Evolutionary conservation across 106 monocot species (phyloP).

Genomic region (Triglochin maritima): DNA sequence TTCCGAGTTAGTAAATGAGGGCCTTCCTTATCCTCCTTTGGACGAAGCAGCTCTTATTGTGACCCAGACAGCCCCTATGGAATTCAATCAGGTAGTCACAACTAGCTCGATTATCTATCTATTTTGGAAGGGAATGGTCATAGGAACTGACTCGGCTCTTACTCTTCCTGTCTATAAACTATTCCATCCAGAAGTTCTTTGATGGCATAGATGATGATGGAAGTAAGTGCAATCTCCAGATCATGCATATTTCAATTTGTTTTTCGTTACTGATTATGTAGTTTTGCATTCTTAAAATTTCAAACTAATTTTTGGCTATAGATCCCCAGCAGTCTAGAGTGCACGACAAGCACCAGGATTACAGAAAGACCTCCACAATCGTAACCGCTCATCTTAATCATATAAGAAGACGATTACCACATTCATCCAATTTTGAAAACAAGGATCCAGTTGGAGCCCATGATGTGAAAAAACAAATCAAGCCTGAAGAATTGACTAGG

Average conservation of each 20-base stretch:
- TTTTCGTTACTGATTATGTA: no score
- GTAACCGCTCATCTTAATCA: slow-evolving; percentile 9
- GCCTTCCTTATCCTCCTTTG: slow-evolving; percentile 77
- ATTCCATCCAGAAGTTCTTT: slow-evolving; percentile 55
- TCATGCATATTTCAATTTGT: not conserved
- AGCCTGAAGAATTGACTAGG: slow-evolving; percentile 6
- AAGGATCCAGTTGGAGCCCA: not conserved
- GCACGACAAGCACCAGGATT: slow-evolving; percentile 9
- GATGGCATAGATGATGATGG: slow-evolving; percentile 92
- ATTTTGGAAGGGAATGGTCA: no score
- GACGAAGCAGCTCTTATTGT: slow-evolving; percentile 65
- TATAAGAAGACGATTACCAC: slow-evolving; percentile 9
- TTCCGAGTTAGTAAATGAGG: slow-evolving; percentile 37
- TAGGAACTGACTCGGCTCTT: slow-evolving; percentile 8
- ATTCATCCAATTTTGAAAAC: not conserved
- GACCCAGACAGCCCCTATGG: slow-evolving; percentile 48
- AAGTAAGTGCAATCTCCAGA: slow-evolving; percentile 44
- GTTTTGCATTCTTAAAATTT: no score
- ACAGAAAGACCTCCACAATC: not conserved
- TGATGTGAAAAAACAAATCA: no score
- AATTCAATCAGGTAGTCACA: slow-evolving; percentile 58
- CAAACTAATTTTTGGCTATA: slow-evolving; percentile 7
- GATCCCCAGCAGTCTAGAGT: slow-evolving; percentile 28
- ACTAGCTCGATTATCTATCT: not conserved
- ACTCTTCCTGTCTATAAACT: not conserved